Conservation (phyloP, 495 filamentous ascomycete genomes). For the Xylaria grammica region DNA sequence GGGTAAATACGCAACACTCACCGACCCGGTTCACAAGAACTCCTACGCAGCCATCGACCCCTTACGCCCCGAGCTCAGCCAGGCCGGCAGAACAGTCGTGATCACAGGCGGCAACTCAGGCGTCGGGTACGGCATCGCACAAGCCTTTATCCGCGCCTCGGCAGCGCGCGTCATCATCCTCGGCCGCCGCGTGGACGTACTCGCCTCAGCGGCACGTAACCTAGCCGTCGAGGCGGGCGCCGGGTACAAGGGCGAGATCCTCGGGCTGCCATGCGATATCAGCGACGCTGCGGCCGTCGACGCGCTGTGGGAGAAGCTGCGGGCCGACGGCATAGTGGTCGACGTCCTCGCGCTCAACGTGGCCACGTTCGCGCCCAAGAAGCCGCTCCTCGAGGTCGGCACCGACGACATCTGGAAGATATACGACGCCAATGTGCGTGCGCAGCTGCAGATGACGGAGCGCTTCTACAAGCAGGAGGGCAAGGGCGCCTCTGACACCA, state of each 20-base stretch:
- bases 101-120: conserved; percentile 51
- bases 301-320: conserved; percentile 42
- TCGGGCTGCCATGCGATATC: conserved; percentile 34
- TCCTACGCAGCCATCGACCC: conserved; percentile 49
- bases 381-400: conserved; percentile 37
- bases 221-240: conserved; percentile 16
- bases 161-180: conserved; percentile 35
- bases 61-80: conserved; percentile 48
- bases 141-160: conserved; percentile 38
- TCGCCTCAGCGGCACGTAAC: conserved; percentile 19
- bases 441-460: conserved; percentile 41
- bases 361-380: conserved; percentile 15
- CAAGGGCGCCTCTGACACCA: conserved; percentile 10
- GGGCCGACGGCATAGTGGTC: conserved; percentile 33
- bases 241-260: conserved; percentile 22
- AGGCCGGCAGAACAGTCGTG: conserved; percentile 50
- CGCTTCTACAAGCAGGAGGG: conserved; percentile 38
- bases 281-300: conserved; percentile 27
- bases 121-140: conserved; percentile 43
- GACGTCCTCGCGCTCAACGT: conserved; percentile 52
- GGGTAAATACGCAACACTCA: conserved; percentile 23
- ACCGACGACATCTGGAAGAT: conserved; percentile 34
- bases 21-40: conserved; percentile 35
- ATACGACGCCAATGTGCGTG: conserved; percentile 42
- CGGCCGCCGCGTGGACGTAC: conserved; percentile 29